Conservation (phyloP, 176 grass and related monocot species). For the Oryza brachyantha region DNA sequence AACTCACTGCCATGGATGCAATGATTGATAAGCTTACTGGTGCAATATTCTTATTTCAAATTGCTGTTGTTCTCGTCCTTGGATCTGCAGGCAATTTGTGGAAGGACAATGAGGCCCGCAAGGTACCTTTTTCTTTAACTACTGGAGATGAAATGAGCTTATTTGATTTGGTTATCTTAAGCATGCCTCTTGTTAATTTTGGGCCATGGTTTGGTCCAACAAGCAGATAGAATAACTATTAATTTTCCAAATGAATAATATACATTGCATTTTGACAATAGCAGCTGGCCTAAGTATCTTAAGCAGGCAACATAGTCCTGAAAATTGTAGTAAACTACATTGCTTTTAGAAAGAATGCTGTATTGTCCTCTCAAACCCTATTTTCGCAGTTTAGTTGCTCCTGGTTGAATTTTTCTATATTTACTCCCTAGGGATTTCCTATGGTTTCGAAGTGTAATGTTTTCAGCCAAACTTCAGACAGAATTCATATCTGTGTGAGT, state of each 20-base stretch:
- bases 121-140: constrained; percentile 50
- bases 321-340: neutral
- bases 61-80: constrained; percentile 85
- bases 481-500: neutral
- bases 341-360: neutral
- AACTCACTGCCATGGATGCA: constrained; percentile 92
- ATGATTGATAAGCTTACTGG: constrained; percentile 99
- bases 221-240: neutral
- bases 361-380: neutral
- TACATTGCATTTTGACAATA: neutral
- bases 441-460: constrained; percentile 14
- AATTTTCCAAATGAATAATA: neutral
- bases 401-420: neutral
- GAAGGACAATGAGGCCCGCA: constrained; percentile 93
- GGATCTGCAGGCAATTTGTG: constrained; percentile 93
- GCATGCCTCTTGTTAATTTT: neutral
- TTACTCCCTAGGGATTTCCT: constrained; percentile 1
- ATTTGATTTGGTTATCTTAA: neutral
- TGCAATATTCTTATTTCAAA: constrained; percentile 99
- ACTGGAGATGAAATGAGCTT: neutral
- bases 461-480: constrained; percentile 6
- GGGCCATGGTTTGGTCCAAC: neutral
- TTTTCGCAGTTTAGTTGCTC: neutral
- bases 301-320: neutral
- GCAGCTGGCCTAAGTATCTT: neutral